Conservation (phyloP, 306 rosid species). For the Gynostemma pentaphyllum region DNA sequence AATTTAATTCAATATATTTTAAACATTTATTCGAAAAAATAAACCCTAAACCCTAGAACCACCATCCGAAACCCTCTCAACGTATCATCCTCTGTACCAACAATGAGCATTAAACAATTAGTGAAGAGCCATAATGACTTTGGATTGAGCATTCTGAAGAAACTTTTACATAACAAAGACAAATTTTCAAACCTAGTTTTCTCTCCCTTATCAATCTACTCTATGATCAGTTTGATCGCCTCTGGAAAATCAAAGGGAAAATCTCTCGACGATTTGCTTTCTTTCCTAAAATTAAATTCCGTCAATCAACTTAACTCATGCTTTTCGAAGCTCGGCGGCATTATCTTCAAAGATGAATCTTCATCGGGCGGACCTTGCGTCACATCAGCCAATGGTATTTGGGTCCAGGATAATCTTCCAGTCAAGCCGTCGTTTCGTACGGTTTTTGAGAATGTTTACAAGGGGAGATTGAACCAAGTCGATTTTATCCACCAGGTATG, state of each 20-base stretch:
- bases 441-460: background rate
- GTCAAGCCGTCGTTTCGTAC: background rate
- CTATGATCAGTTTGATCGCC: background rate
- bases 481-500: background rate
- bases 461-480: background rate
- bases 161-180: background rate
- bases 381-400: background rate
- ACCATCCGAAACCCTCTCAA: background rate
- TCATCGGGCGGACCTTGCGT: background rate
- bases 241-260: background rate
- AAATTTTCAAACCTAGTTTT: background rate
- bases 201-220: background rate
- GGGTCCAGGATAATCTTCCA: background rate
- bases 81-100: background rate
- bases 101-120: background rate
- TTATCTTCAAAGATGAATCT: background rate
- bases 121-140: background rate
- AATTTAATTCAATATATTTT: no score
- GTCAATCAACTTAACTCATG: background rate
- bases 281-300: background rate
- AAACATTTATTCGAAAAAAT: no score
- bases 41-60: background rate
- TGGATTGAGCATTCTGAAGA: background rate
- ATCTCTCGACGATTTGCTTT: background rate
- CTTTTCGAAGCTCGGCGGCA: background rate